Evolutionary conservation across 1,139 yeast genomes (phyloP).

Genomic region (Lodderomyces metapsilosis): DNA sequence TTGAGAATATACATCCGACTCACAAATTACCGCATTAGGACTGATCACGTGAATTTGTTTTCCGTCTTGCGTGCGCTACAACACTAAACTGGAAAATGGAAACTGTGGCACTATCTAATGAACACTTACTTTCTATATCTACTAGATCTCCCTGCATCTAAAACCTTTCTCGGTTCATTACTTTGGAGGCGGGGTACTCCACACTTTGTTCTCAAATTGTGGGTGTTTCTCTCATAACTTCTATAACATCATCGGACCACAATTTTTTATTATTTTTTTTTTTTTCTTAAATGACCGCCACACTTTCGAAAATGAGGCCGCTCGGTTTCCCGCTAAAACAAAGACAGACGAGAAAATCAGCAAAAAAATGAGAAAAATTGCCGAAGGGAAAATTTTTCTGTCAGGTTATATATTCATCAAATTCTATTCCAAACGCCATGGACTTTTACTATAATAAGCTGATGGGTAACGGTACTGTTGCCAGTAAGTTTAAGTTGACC

Average conservation of each 20-base stretch:
- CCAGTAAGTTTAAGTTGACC: constrained; percentile 35
- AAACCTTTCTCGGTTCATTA: too few species aligned
- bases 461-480: constrained; percentile 40
- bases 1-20: too few species aligned
- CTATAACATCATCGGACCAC: constrained; percentile 2
- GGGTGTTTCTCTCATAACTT: too few species aligned
- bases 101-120: neutral
- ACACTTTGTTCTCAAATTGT: neutral
- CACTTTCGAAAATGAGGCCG: neutral
- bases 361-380: neutral
- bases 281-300: neutral
- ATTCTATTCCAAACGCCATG: too few species aligned
- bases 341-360: neutral
- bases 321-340: neutral
- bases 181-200: too few species aligned
- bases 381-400: constrained; percentile 2
- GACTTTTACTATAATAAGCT: constrained; percentile 36
- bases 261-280: neutral
- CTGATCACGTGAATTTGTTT: neutral
- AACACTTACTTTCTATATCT: neutral
- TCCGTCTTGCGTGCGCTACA: neutral
- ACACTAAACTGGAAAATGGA: too few species aligned
- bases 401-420: too few species aligned
- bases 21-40: neutral
- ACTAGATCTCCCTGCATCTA: too few species aligned